phyloP scores from a whole-genome alignment of 257 asterid genomes.

The Osmanthus fragrans region DNA sequence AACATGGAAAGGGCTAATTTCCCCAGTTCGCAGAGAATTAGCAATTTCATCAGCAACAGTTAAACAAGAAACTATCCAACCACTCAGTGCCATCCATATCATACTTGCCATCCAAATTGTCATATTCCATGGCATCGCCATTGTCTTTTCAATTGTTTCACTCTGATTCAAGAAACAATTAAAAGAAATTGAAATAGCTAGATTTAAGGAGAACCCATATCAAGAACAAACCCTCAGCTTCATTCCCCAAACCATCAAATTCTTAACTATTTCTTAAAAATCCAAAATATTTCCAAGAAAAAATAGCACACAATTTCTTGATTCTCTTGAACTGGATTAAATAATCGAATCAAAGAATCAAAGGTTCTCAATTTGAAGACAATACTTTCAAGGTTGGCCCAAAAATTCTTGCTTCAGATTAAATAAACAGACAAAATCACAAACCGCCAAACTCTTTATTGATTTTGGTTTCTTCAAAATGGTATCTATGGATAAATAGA shows the following conservation, averaged over 20 bases:
- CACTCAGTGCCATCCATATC: constrained; percentile 69
- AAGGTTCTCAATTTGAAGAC: background rate
- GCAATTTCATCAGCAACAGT: constrained; percentile 84
- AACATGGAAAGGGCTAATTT: constrained; percentile 62
- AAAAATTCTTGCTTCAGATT: background rate
- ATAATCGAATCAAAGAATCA: constrained; percentile 12
- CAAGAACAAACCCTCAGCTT: constrained; percentile 8
- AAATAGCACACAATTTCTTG: constrained; percentile 7
- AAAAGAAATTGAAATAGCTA: background rate
- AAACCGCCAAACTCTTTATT: background rate
- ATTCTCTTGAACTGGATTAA: background rate
- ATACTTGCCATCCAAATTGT: constrained; percentile 62
- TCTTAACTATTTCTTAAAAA: constrained; percentile 9
- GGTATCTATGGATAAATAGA: background rate
- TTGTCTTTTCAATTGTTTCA: constrained; percentile 14
- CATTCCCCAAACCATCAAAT: constrained; percentile 7
- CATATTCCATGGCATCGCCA: constrained; percentile 81
- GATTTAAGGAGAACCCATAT: constrained; percentile 18
- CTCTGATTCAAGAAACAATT: constrained; percentile 2
- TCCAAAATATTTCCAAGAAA: constrained; percentile 6
- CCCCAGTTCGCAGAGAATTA: constrained; percentile 55
- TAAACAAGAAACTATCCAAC: constrained; percentile 73
- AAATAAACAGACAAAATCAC: constrained; percentile 3
- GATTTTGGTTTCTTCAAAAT: background rate
- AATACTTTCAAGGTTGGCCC: constrained; percentile 12